A percentile compares a stretch with the other conserved stretches of the same genome.
Evolutionary conservation across 1,139 yeast species (phyloP).

Genomic region (Diutina neorugosa): DNA sequence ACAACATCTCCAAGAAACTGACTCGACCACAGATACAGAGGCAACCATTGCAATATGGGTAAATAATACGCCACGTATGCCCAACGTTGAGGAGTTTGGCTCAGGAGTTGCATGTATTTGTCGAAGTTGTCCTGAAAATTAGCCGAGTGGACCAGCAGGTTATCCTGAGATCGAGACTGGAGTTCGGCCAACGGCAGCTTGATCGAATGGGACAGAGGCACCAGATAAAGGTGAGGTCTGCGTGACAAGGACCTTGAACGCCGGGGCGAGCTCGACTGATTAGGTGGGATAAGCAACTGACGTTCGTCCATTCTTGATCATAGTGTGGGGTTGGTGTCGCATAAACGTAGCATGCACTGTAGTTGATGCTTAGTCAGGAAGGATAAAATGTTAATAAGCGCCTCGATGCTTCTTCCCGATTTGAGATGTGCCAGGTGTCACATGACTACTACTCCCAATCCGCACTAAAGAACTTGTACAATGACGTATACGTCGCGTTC

Average conservation of each 20-base stretch:
- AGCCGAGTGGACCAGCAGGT: background rate
- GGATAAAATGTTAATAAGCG: background rate
- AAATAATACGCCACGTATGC: constrained; percentile 22
- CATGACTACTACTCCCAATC: too few species aligned
- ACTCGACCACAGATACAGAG: constrained; percentile 12
- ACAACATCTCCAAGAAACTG: constrained; percentile 17
- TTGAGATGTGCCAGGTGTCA: too few species aligned
- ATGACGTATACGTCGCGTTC: too few species aligned
- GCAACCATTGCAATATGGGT: constrained; percentile 23
- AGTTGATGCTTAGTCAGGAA: background rate
- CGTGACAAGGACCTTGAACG: background rate
- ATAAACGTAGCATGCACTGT: background rate
- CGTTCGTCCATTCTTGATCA: background rate
- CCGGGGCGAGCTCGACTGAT: background rate
- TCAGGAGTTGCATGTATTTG: constrained; percentile 5
- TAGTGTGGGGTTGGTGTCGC: background rate
- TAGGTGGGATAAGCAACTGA: background rate
- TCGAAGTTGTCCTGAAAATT: background rate
- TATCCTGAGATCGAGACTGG: background rate
- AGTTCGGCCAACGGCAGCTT: background rate
- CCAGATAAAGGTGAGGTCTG: background rate
- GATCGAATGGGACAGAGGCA: background rate
- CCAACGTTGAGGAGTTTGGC: constrained; percentile 6
- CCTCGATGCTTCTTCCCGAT: too few species aligned
- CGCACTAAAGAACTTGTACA: too few species aligned